Base-by-base conservation (phyloP, 2,329 filamentous ascomycete species). In the Canariomyces notabilis region DNA sequence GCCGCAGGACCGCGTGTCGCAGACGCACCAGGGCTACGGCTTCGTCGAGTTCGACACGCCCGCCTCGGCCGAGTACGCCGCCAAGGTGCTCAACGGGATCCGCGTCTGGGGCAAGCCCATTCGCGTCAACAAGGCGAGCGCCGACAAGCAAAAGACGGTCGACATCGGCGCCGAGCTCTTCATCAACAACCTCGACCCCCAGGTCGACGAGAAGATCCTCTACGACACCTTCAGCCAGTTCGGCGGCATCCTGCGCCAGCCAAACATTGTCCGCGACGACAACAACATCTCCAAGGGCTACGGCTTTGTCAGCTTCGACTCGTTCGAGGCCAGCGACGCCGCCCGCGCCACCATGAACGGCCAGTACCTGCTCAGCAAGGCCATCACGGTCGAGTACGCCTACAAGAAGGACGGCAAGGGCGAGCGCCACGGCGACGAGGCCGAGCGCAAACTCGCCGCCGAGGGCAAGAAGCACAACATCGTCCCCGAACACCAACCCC, bases 371-470 rank as follows among this genome's bases (percentile, higher is more conserved):
- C 90, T 95, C 75, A 95, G 93, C 74, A 95, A 95, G 71, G 87
- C 95, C 67, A 85, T 97, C 58, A 87, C 86, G 2, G 93, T 98
- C 36, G 91, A 97, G 68, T 98, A 97, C 67, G 93, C 93, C 32
- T 97, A 95, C 78, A 98, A 98, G 76, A 97, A 97, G 70, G 93
- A 98, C 61, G 93, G 93, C 57, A 95, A 95, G 71, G 91, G 91
- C 58, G 91, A 97, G 70, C 77, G 93, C 48, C 93, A 98, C 64
- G 93, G 93, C 59, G 93, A 98, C 64, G 80, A 89, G 58, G 93
- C 93, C 22, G 93, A 98, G 70, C 78, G 93, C 61, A 86, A 89
- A 72, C 79, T 98, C 37, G 93, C 93, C 22, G 83, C 86, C 21
- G 87, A 96, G 68, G 93, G 90, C 47, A 91, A 91, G 70, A 91